A percentile compares a stretch with the other conserved stretches of the same genome.
Evolutionary conservation across 164 flowering plant species (phyloP).

Genomic region (Echeveria elegans): DNA sequence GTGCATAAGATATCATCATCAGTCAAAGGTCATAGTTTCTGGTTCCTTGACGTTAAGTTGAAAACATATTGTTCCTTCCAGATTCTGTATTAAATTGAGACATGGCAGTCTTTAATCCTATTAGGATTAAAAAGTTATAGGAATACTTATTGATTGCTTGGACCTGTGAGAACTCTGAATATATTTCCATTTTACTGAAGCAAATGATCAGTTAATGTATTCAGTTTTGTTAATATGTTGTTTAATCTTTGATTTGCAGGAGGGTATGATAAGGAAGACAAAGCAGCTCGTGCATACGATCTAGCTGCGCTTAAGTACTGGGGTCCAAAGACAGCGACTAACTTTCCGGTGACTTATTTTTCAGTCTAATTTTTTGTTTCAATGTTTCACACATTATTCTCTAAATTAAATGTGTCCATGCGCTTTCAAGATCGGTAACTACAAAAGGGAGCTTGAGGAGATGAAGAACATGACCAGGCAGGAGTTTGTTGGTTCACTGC

Average conservation of each 20-base stretch:
- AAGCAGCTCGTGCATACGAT: slow-evolving; percentile 91
- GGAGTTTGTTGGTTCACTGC: slow-evolving; percentile 78
- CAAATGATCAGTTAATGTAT: background rate
- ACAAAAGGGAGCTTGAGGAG: slow-evolving; percentile 57
- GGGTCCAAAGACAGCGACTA: slow-evolving; percentile 81
- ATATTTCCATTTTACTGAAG: background rate
- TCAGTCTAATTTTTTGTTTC: background rate
- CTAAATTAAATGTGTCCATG: background rate
- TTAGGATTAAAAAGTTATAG: background rate
- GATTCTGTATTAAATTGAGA: background rate
- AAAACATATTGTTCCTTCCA: background rate
- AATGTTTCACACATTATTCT: background rate
- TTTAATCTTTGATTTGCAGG: slow-evolving; percentile 27
- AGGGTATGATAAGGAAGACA: slow-evolving; percentile 90
- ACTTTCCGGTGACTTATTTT: slow-evolving; percentile 47
- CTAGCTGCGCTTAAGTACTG: slow-evolving; percentile 88
- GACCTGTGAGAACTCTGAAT: background rate
- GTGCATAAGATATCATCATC: slow-evolving; percentile 1
- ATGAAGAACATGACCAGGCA: slow-evolving; percentile 93
- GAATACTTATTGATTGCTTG: background rate
- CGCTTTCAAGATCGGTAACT: slow-evolving; percentile 52
- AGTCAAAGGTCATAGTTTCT: background rate
- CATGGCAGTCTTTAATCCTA: background rate
- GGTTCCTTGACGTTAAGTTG: background rate
- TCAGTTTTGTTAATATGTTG: background rate